These are phyloP conservation scores for Alternaria postmessia DNA, from an alignment of 2,329 filamentous ascomycete species.

Conservation along the genomic window DNA sequence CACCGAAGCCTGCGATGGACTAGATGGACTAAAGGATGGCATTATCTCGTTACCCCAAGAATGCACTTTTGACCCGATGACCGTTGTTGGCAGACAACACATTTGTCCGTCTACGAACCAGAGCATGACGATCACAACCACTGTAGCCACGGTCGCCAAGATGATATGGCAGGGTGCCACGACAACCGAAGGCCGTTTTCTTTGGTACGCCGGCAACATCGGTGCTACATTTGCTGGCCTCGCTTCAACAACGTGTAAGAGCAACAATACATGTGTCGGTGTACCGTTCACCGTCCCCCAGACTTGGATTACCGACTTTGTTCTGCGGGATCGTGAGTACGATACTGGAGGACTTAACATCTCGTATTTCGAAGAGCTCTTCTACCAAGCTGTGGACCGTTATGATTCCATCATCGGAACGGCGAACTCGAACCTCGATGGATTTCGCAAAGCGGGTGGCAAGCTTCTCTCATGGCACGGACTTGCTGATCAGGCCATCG, in stretches of 20 bases:
- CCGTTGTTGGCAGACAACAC: conserved; percentile 21
- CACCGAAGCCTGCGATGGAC: conserved; percentile 33
- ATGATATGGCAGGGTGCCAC: conserved; percentile 24
- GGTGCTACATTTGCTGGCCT: conserved; percentile 13
- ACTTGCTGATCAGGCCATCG: conserved; percentile 22
- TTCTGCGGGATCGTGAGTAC: conserved; percentile 22
- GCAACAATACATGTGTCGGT: conserved; percentile 21
- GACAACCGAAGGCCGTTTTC: conserved; percentile 16
- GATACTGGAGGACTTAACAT: conserved; percentile 13
- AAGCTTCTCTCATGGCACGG: conserved; percentile 38
- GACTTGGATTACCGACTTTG: conserved; percentile 22
- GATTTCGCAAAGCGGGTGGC: conserved; percentile 26
- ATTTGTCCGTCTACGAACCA: conserved; percentile 13
- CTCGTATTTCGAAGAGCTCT: conserved; percentile 14
- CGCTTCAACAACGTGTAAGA: conserved; percentile 18
- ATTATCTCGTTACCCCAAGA: conserved; percentile 29
- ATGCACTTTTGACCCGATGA: conserved; percentile 32
- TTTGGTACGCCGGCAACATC: conserved; percentile 23
- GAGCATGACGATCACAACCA: conserved; percentile 14
- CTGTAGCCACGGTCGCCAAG: conserved; percentile 20
- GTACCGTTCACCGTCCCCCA: conserved; percentile 16
- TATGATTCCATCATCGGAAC: conserved; percentile 25
- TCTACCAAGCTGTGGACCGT: conserved; percentile 15
- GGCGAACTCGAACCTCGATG: conserved; percentile 15
- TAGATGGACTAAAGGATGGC: conserved; percentile 45